These are phyloP conservation scores for Camelina laxa DNA, from an alignment of 345 rosid species.

Conservation along the genomic window DNA sequence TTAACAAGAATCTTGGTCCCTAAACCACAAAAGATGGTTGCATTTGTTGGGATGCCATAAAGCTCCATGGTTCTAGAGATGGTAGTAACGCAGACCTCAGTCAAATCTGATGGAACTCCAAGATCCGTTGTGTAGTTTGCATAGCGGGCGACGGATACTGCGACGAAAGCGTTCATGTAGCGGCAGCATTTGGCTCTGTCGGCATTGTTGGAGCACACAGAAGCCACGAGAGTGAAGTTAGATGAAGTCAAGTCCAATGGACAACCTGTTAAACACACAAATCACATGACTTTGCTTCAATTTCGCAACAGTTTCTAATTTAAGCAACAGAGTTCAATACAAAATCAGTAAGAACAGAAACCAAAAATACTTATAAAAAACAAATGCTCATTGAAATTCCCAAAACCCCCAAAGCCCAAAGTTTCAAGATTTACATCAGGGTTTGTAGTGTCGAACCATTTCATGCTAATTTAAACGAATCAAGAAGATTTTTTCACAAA, in stretches of 20 bases:
- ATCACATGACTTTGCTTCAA: conserved; percentile 10
- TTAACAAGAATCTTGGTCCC: conserved; percentile 84
- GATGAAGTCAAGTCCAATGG: conserved; percentile 80
- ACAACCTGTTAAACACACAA: conserved; percentile 61
- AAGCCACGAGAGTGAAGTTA: conserved; percentile 78
- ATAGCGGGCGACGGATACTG: conserved; percentile 73
- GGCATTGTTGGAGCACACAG: conserved; percentile 62
- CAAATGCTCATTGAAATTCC: background rate
- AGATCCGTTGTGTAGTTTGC: conserved; percentile 73
- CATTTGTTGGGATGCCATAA: conserved; percentile 82
- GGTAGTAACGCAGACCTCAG: conserved; percentile 61
- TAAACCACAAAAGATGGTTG: conserved; percentile 76
- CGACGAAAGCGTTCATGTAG: conserved; percentile 85
- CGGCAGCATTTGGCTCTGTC: conserved; percentile 90
- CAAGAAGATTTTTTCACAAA: background rate
- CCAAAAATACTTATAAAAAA: too few relatives aligned
- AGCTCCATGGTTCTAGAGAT: conserved; percentile 73
- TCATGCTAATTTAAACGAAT: conserved; percentile 8
- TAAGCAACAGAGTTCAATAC: background rate
- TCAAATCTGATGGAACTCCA: conserved; percentile 62
- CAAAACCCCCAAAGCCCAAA: background rate
- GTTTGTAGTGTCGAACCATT: background rate
- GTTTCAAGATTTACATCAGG: background rate
- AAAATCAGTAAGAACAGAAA: background rate
- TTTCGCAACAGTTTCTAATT: background rate